Conservation (phyloP, 306 rosid species). For the Morella rubra region DNA sequence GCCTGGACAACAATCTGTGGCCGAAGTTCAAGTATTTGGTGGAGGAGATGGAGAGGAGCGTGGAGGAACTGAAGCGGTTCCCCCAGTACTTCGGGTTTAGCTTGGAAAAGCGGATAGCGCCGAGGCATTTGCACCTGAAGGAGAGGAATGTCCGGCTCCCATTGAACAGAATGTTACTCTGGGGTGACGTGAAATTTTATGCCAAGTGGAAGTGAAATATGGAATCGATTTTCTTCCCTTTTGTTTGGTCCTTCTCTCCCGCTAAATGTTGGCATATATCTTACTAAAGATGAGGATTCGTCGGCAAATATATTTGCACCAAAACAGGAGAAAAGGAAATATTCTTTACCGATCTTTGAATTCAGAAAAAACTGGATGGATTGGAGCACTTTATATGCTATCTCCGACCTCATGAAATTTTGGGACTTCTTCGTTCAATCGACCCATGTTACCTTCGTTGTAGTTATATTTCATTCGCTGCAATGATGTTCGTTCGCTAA, state of each 20-base stretch:
- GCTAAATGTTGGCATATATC: no score
- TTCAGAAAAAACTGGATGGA: no score
- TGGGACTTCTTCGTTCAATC: neutral
- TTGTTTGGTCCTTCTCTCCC: neutral
- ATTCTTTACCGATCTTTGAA: no score
- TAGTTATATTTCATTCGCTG: neutral
- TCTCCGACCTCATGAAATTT: neutral
- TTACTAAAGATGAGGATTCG: no score
- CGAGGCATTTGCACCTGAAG: slow-evolving; percentile 72
- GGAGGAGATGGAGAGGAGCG: slow-evolving; percentile 60
- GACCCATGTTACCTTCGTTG: no score
- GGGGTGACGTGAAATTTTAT: slow-evolving; percentile 69
- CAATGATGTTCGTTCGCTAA: no score
- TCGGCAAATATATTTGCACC: no score
- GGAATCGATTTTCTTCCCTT: neutral
- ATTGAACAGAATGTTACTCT: slow-evolving; percentile 61
- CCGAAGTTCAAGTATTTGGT: slow-evolving; percentile 63
- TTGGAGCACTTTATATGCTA: no score
- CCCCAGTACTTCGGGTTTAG: slow-evolving; percentile 85
- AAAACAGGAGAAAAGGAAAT: no score
- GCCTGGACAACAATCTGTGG: slow-evolving; percentile 54
- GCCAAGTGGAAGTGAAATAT: slow-evolving; percentile 41
- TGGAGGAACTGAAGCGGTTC: slow-evolving; percentile 65
- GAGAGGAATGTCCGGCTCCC: slow-evolving; percentile 57
- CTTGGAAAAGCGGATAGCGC: slow-evolving; percentile 59